These are phyloP conservation scores for Sporobolomyces phaffii DNA, from an alignment of 768 basidiomycete species.

Conservation along the genomic window DNA sequence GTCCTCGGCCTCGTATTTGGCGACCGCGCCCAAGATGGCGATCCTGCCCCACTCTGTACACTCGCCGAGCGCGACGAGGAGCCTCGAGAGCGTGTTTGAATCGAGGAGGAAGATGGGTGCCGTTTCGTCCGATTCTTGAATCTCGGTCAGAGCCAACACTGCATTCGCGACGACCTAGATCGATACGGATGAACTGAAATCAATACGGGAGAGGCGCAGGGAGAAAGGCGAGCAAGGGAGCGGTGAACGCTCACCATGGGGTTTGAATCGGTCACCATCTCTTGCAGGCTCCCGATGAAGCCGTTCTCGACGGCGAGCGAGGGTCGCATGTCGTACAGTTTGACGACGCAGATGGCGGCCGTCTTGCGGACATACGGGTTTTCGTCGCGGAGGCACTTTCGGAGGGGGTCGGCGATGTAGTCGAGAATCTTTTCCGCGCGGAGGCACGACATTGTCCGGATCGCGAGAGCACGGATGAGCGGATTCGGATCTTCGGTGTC, in stretches of 20 bases:
- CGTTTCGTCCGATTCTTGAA: slow-evolving; percentile 60
- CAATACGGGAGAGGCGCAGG: background rate
- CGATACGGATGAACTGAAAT: background rate
- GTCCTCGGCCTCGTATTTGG: slow-evolving; percentile 74
- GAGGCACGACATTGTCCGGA: slow-evolving; percentile 94
- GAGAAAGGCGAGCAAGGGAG: background rate
- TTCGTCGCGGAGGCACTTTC: slow-evolving; percentile 85
- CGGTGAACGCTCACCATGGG: slow-evolving; percentile 68
- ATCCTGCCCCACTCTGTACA: slow-evolving; percentile 99
- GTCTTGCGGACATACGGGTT: slow-evolving; percentile 99
- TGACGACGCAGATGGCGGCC: slow-evolving; percentile 92
- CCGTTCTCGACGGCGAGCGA: slow-evolving; percentile 91
- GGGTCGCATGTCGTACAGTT: slow-evolving; percentile 94
- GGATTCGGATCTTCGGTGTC: slow-evolving; percentile 96
- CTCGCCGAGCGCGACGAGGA: slow-evolving; percentile 91
- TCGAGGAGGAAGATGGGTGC: slow-evolving; percentile 72
- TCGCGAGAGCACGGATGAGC: slow-evolving; percentile 88
- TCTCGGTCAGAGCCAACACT: slow-evolving; percentile 84
- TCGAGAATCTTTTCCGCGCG: slow-evolving; percentile 99
- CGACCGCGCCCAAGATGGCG: slow-evolving; percentile 77
- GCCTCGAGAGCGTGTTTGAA: slow-evolving; percentile 71
- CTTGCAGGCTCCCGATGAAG: slow-evolving; percentile 77
- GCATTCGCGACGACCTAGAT: slow-evolving; percentile 91
- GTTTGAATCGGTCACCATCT: slow-evolving; percentile 91
- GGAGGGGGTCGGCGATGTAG: slow-evolving; percentile 91